A percentile compares a stretch with the other conserved stretches of the same genome.
These are phyloP conservation scores for Escallonia herrerae DNA, from an alignment of 129 eudicot genomes.

Conservation along the genomic window DNA sequence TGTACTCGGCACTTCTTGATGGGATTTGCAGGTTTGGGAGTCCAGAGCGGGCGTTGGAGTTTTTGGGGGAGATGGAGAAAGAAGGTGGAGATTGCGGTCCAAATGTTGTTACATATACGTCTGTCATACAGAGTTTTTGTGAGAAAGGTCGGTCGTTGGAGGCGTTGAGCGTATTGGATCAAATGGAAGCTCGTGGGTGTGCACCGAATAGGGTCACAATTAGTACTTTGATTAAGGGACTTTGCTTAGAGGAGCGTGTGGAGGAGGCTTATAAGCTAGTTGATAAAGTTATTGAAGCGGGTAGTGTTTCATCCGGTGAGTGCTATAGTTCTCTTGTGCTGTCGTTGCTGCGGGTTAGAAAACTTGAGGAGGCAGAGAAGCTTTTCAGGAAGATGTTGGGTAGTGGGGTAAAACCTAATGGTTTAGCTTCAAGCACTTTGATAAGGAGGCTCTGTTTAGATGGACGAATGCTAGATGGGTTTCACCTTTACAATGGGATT, in stretches of 20 bases:
- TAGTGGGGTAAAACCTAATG: constrained; percentile 56
- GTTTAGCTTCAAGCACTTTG: constrained; percentile 50
- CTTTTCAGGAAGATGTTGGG: constrained; percentile 61
- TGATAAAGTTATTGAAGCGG: constrained; percentile 30
- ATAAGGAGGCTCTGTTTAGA: constrained; percentile 38
- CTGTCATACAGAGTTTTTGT: constrained; percentile 52
- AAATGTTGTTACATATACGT: constrained; percentile 60
- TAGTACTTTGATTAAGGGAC: constrained; percentile 48
- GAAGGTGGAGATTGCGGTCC: constrained; percentile 52
- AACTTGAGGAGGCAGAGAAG: constrained; percentile 48
- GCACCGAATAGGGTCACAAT: constrained; percentile 54
- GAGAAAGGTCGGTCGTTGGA: constrained; percentile 43
- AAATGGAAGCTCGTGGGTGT: constrained; percentile 50
- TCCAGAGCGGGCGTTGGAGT: constrained; percentile 46
- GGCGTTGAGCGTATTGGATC: constrained; percentile 56
- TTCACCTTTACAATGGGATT: constrained; percentile 38
- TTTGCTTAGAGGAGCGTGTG: constrained; percentile 40
- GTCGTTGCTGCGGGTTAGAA: constrained; percentile 34
- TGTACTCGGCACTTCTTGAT: constrained; percentile 60
- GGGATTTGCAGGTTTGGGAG: constrained; percentile 62
- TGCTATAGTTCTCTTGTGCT: constrained; percentile 70
- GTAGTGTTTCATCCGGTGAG: constrained; percentile 35
- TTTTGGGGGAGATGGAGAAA: constrained; percentile 67
- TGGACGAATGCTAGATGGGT: constrained; percentile 52
- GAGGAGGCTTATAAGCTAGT: constrained; percentile 60